Evolutionary conservation across 768 basidiomycete genomes (phyloP), one percentile per base, ranked within the genome.

Genomic region (Mycena epipterygia): DNA sequence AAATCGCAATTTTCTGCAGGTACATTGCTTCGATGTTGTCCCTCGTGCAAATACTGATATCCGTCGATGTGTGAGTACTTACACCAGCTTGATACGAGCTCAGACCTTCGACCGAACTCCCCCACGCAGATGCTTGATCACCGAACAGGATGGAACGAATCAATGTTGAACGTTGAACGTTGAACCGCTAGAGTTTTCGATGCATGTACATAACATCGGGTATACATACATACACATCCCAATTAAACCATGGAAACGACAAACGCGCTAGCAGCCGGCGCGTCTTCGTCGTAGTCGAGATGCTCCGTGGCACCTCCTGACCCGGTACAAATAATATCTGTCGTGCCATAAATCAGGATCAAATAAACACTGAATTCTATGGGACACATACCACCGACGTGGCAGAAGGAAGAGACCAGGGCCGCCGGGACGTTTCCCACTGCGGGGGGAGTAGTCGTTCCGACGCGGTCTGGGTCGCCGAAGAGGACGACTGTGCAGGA

Each of bases 311-410:
- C 48, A 7, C 62, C 62, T 19, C 62, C 62, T 21, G 23, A 19
- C 12, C 62, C 62, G 13, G 62, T 64, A 25, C 62, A 64, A 29
- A 64, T 64, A 27, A 64, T 64, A 27, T 64, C 62, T 64, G 27
- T 19, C 11, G 14, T 30, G n/a, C 30, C 41, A 12, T 21, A 25
- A 39, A 51, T 37, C 21, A 39, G 35, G 23, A 29, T 5, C 17
- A 21, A 14, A 37, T 17, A 11, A 16, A 11, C 8, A 17, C 14
- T 14, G 19, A 37, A 52, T 21, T 29, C 19, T 39, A 46, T 1
- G 35, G 33, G 49, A 8, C 8, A 52, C 62, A 6, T 64, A 64
- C 62, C 62, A 25, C 49, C 49, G 23, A 19, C 30, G 49, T 64
- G 62, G 37, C 62, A 64, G 25, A 41, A 39, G 14, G 62, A 64